Evolutionary conservation across 768 basidiomycete genomes (phyloP), one percentile per base, ranked within the genome.

Genomic region (Mycena albidolilacea): DNA sequence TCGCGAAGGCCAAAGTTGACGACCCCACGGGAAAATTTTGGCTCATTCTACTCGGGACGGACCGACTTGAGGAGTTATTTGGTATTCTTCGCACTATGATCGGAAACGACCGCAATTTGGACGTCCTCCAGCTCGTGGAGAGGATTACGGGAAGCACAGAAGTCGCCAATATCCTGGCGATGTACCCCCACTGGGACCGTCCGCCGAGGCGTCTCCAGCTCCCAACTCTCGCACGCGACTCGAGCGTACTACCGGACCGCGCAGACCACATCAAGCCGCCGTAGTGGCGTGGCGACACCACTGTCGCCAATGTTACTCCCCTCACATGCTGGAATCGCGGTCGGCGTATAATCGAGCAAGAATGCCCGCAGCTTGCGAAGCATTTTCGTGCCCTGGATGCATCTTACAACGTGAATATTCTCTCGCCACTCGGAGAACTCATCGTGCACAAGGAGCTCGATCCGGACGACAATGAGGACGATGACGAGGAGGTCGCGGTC

Each of bases 111-210:
- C 64, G 76, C 1, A 82, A 82, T 54, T 38, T 79, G 8, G 80
- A 83, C 48, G 35, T 76, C 0, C 69, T 77, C 21, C 78, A 78
- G 38, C 78, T 85, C 19, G 78, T 64, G 0, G 60, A 38, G 9
- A 75, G 82, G 1, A 67, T 84, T 8, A 73, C 80, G 19, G 81
- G 81, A 1, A 82, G 82, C 0, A 80, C 78, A 0, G 78, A 85
- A 54, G 77, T 83, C 0, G 72, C 82, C 0, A 81, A 77, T 37
- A 85, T 86, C 12, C 79, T 85, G 10, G 82, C 79, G 0, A 73
- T 79, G 66, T 78, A 85, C 74, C 84, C 84, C 0, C 76, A 85
- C 3, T 86, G 85, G 84, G 85, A 85, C 60, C 74, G 79, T 1
- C 30, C 77, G 10, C 82, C 83, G 21, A 78, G 79, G 8, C 79